Evolutionary conservation across 2,329 filamentous ascomycete genomes (phyloP).

Genomic region (Pseudogymnoascus sp.): DNA sequence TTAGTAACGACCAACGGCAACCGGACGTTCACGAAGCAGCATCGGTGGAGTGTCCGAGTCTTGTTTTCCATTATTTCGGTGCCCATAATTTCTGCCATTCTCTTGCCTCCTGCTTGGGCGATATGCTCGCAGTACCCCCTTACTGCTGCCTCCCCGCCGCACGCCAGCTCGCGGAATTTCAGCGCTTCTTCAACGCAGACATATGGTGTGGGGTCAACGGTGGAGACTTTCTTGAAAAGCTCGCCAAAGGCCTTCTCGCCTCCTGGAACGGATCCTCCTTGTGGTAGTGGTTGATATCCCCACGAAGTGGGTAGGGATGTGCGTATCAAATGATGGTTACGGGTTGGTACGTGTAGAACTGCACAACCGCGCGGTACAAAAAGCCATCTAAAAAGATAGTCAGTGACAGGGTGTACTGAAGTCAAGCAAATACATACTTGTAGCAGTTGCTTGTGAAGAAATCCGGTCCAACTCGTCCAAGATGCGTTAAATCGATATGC

Average conservation of each 20-base stretch:
- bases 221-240: constrained; percentile 40
- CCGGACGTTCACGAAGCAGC: constrained; percentile 63
- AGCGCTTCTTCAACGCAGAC: constrained; percentile 66
- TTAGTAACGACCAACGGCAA: constrained; percentile 47
- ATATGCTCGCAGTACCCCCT: constrained; percentile 52
- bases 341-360: neutral
- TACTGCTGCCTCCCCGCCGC: constrained; percentile 68
- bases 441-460: constrained; percentile 85
- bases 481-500: constrained; percentile 58
- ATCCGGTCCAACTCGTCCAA: constrained; percentile 60
- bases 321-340: neutral
- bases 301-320: neutral
- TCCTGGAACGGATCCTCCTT: constrained; percentile 38
- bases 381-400: neutral
- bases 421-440: constrained; percentile 54
- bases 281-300: neutral
- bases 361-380: neutral
- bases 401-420: neutral
- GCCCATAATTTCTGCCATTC: constrained; percentile 52
- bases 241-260: neutral
- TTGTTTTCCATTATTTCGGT: constrained; percentile 65
- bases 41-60: constrained; percentile 51
- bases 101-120: constrained; percentile 52
- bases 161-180: constrained; percentile 55
- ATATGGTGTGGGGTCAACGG: constrained; percentile 62